Evolutionary conservation across 345 rosid genomes (phyloP), one percentile per base, ranked within the genome.

Genomic region (Salix udensis): DNA sequence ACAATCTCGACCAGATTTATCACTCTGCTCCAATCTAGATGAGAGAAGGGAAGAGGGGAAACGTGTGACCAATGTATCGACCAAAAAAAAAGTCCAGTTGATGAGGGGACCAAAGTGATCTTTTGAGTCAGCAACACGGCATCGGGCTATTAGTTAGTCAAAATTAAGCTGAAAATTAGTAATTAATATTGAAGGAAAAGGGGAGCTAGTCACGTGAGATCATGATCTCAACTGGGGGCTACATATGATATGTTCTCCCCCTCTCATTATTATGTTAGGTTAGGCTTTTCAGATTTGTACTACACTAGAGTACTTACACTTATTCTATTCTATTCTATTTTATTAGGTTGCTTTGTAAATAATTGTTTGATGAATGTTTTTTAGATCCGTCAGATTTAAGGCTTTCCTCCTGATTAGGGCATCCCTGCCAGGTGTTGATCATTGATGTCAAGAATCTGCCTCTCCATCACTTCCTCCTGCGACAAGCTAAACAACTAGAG

Each of bases 181-280:
- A 68, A 37, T 21, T 7, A 18, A 3, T 24, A 36, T 2, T 5
- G 18, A 23, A 2, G 31, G 5, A 31, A 30, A 52, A 24, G 39
- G 67, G 13, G 37, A 62, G 55, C 76, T 36, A 69, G 82, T 81
- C 88, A 85, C 88, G 85, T 85, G 90, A 82, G 74, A 67, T 82
- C 84, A 80, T 84, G 84, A 82, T 83, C 79, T 52, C 83, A 74
- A 71, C 74, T 73, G 72, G 82, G 73, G 58, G 36, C 21, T 10
- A 9, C 74, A 42, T 65, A 26, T 55, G 7, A 37, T 65, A n/a
- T 19, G 40, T 46, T 58, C 53, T 6, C 34, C 60, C 40, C 44
- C 65, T 40, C 76, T 82, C 71, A 84, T 82, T 78, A 80, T 84
- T 86, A 68, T 71, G 80, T 76, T 78, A 70, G 69, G 76, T 80